Percentiles rank a stretch among this genome's conserved stretches.
Evolutionary conservation across 768 basidiomycete genomes (phyloP).

Genomic region (Pulveroboletus sp.): DNA sequence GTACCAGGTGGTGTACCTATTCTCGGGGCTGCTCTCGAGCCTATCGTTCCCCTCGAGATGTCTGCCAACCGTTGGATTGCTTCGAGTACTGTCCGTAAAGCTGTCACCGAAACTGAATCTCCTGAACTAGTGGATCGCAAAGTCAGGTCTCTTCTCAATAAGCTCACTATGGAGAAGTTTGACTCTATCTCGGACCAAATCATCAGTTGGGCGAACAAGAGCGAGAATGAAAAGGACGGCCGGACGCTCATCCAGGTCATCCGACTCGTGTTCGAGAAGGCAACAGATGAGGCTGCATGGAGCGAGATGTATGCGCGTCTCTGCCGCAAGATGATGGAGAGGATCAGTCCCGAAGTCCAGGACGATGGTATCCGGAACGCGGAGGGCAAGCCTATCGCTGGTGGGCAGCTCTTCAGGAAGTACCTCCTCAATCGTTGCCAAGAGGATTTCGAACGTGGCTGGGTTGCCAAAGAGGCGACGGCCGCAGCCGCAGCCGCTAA

Average conservation of each 20-base stretch:
- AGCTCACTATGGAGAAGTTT: slow-evolving; percentile 95
- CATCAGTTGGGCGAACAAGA: slow-evolving; percentile 92
- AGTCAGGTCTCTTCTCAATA: slow-evolving; percentile 89
- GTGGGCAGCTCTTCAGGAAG: slow-evolving; percentile 93
- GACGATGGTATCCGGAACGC: slow-evolving; percentile 80
- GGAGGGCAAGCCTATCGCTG: slow-evolving; percentile 86
- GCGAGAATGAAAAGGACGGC: slow-evolving; percentile 87
- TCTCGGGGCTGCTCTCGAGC: slow-evolving; percentile 46
- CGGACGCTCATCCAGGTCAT: slow-evolving; percentile 95
- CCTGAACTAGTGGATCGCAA: slow-evolving; percentile 90
- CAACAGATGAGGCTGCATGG: slow-evolving; percentile 93
- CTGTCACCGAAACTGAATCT: slow-evolving; percentile 53
- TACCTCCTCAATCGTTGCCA: slow-evolving; percentile 96
- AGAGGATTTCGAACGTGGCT: slow-evolving; percentile 95
- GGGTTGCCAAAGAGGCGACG: slow-evolving; percentile 84
- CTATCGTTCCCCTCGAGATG: slow-evolving; percentile 69
- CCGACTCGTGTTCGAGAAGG: slow-evolving; percentile 94
- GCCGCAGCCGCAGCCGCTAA: slow-evolving; percentile 84
- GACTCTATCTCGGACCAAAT: slow-evolving; percentile 95
- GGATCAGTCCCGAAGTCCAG: slow-evolving; percentile 80
- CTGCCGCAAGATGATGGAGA: slow-evolving; percentile 94
- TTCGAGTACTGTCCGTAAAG: slow-evolving; percentile 40
- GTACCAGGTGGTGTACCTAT: slow-evolving; percentile 28
- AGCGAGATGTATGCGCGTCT: slow-evolving; percentile 97
- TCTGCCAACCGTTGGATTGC: slow-evolving; percentile 85